phyloP scores from a whole-genome alignment of 331 rosid genomes.

The Saraca asoca region DNA sequence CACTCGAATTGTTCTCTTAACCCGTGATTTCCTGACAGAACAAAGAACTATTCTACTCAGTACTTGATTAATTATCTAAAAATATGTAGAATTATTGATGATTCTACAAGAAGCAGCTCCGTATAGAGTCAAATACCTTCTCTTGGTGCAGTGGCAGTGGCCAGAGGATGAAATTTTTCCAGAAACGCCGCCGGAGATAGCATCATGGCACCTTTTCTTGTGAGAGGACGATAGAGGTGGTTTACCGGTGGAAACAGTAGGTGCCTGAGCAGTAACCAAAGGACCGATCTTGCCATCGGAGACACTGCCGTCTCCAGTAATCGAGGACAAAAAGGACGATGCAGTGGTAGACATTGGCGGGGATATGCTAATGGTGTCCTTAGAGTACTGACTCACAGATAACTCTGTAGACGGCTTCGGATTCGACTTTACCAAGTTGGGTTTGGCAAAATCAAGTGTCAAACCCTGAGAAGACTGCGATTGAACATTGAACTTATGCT shows the following conservation, averaged over 20 bases:
- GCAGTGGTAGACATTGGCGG: slow-evolving; percentile 59
- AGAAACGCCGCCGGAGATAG: slow-evolving; percentile 23
- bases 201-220: slow-evolving; percentile 59
- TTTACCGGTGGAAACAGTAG: slow-evolving; percentile 43
- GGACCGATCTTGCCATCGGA: slow-evolving; percentile 60
- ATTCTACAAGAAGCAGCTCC: no score
- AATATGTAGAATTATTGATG: no score
- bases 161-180: slow-evolving; percentile 48
- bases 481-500: background rate
- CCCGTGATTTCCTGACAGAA: slow-evolving; percentile 54
- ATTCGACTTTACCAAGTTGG: background rate
- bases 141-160: slow-evolving; percentile 77
- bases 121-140: slow-evolving; percentile 60
- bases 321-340: slow-evolving; percentile 66
- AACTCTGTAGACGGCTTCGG: slow-evolving; percentile 4
- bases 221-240: slow-evolving; percentile 72
- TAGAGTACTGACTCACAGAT: slow-evolving; percentile 30
- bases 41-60: background rate
- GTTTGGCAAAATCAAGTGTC: slow-evolving; percentile 35
- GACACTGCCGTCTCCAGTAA: slow-evolving; percentile 81
- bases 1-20: slow-evolving; percentile 54
- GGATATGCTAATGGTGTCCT: slow-evolving; percentile 41
- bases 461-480: background rate
- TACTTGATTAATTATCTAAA: background rate
- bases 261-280: slow-evolving; percentile 34